phyloP scores from a whole-genome alignment of 1,139 yeast genomes.

The Yamadazyma kanchanaburiensis region DNA sequence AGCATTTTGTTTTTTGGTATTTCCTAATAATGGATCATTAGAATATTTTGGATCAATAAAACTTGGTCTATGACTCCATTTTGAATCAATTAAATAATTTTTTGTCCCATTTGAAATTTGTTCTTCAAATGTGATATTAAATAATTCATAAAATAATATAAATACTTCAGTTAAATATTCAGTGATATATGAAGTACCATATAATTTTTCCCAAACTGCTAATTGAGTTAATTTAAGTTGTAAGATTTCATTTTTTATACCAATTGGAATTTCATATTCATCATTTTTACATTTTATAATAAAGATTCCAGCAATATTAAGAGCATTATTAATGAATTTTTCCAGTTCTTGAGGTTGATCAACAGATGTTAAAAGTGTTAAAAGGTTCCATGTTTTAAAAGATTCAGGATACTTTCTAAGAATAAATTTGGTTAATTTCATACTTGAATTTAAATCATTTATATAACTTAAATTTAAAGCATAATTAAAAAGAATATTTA shows the following conservation, averaged over 20 bases:
- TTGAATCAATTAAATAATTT: slow-evolving; percentile 14
- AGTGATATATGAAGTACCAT: slow-evolving; percentile 60
- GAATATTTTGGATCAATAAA: slow-evolving; percentile 32
- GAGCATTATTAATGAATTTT: slow-evolving; percentile 39
- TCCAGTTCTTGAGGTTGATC: slow-evolving; percentile 29
- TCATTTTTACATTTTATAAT: slow-evolving; percentile 28
- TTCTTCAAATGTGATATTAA: slow-evolving; percentile 29
- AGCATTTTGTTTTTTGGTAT: slow-evolving; percentile 15
- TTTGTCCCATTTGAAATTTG: slow-evolving; percentile 9
- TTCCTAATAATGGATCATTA: slow-evolving; percentile 4
- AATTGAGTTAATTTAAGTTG: slow-evolving; percentile 77
- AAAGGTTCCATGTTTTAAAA: slow-evolving; percentile 45
- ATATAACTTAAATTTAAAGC: slow-evolving; percentile 35
- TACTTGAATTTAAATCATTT: slow-evolving; percentile 24
- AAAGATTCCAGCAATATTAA: slow-evolving; percentile 42
- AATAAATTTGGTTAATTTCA: slow-evolving; percentile 40
- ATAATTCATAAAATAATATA: slow-evolving; percentile 54
- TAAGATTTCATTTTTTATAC: slow-evolving; percentile 53
- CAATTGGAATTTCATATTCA: slow-evolving; percentile 25
- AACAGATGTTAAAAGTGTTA: slow-evolving; percentile 22
- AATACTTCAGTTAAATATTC: slow-evolving; percentile 68
- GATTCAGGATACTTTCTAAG: slow-evolving; percentile 43
- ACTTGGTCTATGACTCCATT: slow-evolving; percentile 50
- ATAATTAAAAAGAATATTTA: slow-evolving; percentile 30
- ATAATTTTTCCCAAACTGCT: slow-evolving; percentile 61